Base-by-base conservation (phyloP, 2,329 filamentous ascomycete species). In the Fusarium azukiicola region DNA sequence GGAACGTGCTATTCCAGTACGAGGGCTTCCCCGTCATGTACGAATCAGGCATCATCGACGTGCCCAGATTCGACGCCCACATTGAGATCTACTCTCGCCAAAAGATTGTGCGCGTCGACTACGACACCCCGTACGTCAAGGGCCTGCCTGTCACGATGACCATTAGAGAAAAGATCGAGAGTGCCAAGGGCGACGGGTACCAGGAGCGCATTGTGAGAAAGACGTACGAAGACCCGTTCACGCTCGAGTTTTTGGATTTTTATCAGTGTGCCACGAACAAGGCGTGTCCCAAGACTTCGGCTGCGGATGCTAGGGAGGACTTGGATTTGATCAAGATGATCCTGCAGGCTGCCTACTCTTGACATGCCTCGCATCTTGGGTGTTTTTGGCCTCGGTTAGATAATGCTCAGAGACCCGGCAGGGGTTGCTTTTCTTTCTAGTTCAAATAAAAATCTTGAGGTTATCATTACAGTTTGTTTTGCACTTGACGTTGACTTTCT, bases 111-210 rank as follows among this genome's bases (percentile, higher is more conserved):
- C 87, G 84, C 11, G 85, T 94, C 14, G 82, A 89, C 56, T 92
- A 91, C 79, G 91, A 93, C 69, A 90, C 91, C 2, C 92, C 92
- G 0, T 92, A 90, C 74, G 87, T 92, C 13, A 91, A 91, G 76
- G 91, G 89, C 0, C 84, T 92, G 19, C 89, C 89, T 0, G 89
- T 91, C 56, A 89, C 84, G 14, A 87, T 92, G 46, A 82, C 83
- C 1, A 85, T 92, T 9, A 82, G 86, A 21, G 90, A 92, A 58
- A 84, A 85, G 47, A 56, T 73, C 27, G 50, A 71, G 3, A 63
- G 72, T 61, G 68, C 50, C 46, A 82, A 86, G 12, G 69, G 67
- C 19, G 85, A 86, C 56, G 86, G 87, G 1, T 83, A 83, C 58
- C 70, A 77, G 58, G 71, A 76, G 71, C 61, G 67, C 13, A 74